Conservation (phyloP, 2,329 filamentous ascomycete genomes). For the Diplodia mutila region DNA sequence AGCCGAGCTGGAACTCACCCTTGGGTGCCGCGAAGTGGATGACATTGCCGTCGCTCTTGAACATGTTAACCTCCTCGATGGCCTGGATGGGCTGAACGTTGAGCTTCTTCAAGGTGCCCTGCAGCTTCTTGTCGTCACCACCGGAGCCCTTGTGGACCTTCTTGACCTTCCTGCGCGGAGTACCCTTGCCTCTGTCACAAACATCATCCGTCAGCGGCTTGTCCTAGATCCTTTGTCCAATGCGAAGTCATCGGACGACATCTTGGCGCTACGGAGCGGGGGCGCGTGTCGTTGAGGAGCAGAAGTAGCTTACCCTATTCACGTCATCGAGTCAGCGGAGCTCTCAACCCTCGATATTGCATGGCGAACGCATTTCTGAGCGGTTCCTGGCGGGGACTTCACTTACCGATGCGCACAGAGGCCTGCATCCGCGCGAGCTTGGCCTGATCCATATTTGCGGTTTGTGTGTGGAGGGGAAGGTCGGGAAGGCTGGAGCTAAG, state of each 20-base stretch:
- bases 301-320: constrained; percentile 28
- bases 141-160: constrained; percentile 90
- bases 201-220: constrained; percentile 11
- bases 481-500: constrained; percentile 23
- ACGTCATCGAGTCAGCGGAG: constrained; percentile 27
- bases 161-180: constrained; percentile 97
- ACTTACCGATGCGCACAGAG: constrained; percentile 50
- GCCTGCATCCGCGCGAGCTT: constrained; percentile 51
- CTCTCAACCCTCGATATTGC: background rate
- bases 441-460: constrained; percentile 51
- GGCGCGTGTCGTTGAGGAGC: constrained; percentile 26
- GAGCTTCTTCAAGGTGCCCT: constrained; percentile 96
- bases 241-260: background rate
- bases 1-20: constrained; percentile 62
- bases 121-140: constrained; percentile 99
- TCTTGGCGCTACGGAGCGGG: background rate
- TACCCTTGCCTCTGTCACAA: constrained; percentile 85
- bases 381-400: background rate
- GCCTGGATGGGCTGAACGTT: constrained; percentile 99
- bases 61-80: constrained; percentile 99
- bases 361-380: constrained; percentile 3
- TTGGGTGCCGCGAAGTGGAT: constrained; percentile 99
- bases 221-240: background rate
- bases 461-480: constrained; percentile 23
- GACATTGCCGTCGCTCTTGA: constrained; percentile 99